These are phyloP conservation scores for Penicillium decumbens DNA, from an alignment of 2,329 filamentous ascomycete genomes.

Conservation along the genomic window DNA sequence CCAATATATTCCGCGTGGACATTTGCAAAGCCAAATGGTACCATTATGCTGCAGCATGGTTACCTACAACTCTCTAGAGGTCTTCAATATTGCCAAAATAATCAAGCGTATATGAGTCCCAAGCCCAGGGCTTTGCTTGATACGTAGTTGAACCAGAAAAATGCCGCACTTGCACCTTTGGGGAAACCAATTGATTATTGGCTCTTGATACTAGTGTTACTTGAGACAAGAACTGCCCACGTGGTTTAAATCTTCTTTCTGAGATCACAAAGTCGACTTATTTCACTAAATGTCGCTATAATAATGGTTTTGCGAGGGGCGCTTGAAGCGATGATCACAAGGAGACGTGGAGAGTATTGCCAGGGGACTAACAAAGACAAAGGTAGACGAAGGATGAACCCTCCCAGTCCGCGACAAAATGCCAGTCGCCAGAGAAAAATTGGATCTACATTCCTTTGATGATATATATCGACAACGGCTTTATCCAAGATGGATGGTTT, in stretches of 20 bases:
- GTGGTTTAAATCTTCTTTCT: neutral
- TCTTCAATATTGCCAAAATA: too few species aligned
- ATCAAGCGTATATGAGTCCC: too few species aligned
- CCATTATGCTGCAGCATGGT: too few species aligned
- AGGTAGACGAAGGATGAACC: neutral
- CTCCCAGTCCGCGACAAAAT: neutral
- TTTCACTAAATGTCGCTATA: too few species aligned
- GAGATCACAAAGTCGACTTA: neutral
- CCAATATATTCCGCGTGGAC: too few species aligned
- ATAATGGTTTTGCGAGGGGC: neutral
- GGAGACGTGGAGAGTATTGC: neutral
- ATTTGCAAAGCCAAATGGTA: too few species aligned
- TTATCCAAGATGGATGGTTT: neutral
- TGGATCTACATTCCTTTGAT: neutral
- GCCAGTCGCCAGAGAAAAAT: neutral
- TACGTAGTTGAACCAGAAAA: too few species aligned
- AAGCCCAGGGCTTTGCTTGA: too few species aligned
- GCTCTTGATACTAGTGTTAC: neutral
- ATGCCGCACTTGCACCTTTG: too few species aligned
- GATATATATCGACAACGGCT: neutral
- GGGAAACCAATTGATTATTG: neutral
- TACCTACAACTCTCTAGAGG: too few species aligned
- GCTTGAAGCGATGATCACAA: neutral
- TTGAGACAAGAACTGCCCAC: neutral
- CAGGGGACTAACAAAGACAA: neutral